phyloP scores from a whole-genome alignment of 1,139 yeast genomes.

The Maudiozyma humilis region DNA sequence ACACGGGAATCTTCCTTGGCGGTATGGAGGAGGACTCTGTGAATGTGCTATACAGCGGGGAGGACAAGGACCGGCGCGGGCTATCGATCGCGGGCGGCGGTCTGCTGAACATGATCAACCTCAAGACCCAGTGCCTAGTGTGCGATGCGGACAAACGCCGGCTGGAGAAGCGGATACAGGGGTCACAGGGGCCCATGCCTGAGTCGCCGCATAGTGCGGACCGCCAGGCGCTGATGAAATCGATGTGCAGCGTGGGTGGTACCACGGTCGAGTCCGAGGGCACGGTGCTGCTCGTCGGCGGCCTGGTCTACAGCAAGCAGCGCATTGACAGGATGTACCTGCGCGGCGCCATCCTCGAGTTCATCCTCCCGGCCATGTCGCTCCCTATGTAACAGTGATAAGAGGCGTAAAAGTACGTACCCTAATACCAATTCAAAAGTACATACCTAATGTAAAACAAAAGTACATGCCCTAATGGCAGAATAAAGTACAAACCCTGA shows the following conservation, averaged over 20 bases:
- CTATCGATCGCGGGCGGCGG: constrained; percentile 5
- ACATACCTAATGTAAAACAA: no score
- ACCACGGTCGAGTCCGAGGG: constrained; percentile 19
- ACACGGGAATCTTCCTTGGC: constrained; percentile 21
- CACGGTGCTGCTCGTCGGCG: constrained; percentile 21
- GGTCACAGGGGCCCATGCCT: neutral
- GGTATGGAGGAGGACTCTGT: constrained; percentile 26
- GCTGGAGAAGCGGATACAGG: no score
- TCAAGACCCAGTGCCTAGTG: constrained; percentile 19
- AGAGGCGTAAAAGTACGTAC: neutral
- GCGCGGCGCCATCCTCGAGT: constrained; percentile 22
- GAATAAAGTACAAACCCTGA: no score
- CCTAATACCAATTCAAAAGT: no score
- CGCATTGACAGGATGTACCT: constrained; percentile 13
- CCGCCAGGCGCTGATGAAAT: neutral
- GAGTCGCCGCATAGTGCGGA: neutral
- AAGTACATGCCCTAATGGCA: no score
- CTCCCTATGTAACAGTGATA: constrained; percentile 9
- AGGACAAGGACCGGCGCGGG: neutral
- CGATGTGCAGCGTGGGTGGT: constrained; percentile 12
- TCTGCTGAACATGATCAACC: constrained; percentile 18
- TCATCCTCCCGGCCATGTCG: constrained; percentile 21
- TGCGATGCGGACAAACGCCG: constrained; percentile 4
- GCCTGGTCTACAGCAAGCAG: constrained; percentile 14
- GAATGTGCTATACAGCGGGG: constrained; percentile 9